Base-by-base conservation (phyloP, 2,329 filamentous ascomycete species). In the Trichoderma koningii region DNA sequence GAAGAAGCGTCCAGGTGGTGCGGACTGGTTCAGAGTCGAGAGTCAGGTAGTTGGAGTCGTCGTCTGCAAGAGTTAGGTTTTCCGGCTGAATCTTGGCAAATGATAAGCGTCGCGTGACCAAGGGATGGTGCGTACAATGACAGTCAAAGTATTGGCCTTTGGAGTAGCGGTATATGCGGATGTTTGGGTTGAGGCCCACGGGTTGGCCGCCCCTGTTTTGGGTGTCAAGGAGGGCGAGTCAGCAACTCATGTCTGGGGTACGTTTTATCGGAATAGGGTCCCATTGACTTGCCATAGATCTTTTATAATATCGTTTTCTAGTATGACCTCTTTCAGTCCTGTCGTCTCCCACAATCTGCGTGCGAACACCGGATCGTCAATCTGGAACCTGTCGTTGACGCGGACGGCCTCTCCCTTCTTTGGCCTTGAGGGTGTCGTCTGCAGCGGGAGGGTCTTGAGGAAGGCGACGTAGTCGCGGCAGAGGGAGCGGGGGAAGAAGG, bases 141-240 rank as follows among this genome's bases (percentile, higher is more conserved):
- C 91, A 89, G 73, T 93, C 93, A 75, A 97, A 97, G 75, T 93
- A 97, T 74, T 97, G 93, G 0, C 91, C 92, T 69, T 89, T 86
- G 1, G 84, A 85, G 76, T 97, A 97, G 23, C 93, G 86, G 78
- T 97, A 97, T 34, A 97, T 86, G 41, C 94, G 84, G 63, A 97
- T 96, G 69, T 96, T 96, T 9, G 91, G 87, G 76, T 92, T 97
- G 66, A 97, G 78, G 0, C 93, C 93, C n/a, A 96, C 79, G 0
- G 91, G 87, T 56, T 92, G 84, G 30, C 93, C 93, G 65, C 91
- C 92, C 91, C 92, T 97, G 53, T 81, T 81, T 26, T 23, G 21
- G 47, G 45, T 41, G 34, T n/a, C 19, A 21, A 42, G 2, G 21
- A n/a, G 38, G 23, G 10, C 28, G 2, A 47, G 28, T 14, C 21